Evolutionary conservation across 2,329 filamentous ascomycete genomes (phyloP), one percentile per base, ranked within the genome.

Genomic region (Stemphylium vesicarium): DNA sequence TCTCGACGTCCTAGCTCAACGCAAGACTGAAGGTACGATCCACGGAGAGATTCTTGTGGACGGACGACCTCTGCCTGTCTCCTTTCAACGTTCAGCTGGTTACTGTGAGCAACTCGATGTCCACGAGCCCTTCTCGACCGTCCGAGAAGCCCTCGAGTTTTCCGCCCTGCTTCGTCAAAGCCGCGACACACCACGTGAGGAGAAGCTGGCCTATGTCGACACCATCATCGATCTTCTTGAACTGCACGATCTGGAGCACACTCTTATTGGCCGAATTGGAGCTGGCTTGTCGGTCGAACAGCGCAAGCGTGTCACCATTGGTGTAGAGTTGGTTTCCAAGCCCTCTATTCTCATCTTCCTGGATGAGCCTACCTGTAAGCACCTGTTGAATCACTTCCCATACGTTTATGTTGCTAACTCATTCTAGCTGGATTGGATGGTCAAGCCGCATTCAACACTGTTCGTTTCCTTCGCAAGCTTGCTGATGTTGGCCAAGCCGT

Each of bases 401-500:
- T 29, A 29, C 26, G 26, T 3, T 18, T 42, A 11, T 22, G 1
- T 22, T 15, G 6, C 38, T 50, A 43, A 42, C 47, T 4, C 16
- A 10, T 4, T 12, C 40, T 45, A 51, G 48, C 85, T 1, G 89
- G 89, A 45, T 82, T 92, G 0, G 87, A 89, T 64, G 84, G 82
- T n/a, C 85, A 89, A 69, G 85, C 83, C 38, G 87, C 88, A 15
- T 90, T 85, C 76, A 88, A 88, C 70, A 90, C 89, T 53, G 84
- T 89, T 13, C 84, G 86, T n/a, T 88, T 90, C 77, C 78, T 91
- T 11, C 84, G 85, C 68, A 90, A 90, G 76, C 82, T 91, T 4
- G 85, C 88, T 35, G 79, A 82, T n/a, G 87, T 88, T 2, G 91
- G 91, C 2, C 91, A 95, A 72, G 91, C 91, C 8, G 89, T 96